Evolutionary conservation across 768 basidiomycete species (phyloP), one percentile per base, ranked within the genome.

Genomic region (Stropharia rugosoannulata): DNA sequence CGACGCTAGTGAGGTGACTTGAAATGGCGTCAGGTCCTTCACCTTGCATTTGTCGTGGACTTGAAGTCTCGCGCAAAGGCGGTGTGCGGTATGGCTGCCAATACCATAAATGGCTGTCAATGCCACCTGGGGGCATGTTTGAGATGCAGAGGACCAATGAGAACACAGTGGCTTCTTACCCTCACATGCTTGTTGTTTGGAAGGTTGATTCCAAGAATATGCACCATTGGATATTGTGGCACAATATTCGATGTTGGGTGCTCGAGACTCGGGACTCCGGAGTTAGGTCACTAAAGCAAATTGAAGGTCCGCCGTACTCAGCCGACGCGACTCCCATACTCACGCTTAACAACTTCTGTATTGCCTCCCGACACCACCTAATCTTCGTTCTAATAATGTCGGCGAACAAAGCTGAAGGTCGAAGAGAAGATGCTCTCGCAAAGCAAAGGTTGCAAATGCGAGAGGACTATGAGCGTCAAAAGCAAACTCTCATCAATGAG

Each of bases 1-100:
- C 5, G 96, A 91, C 11, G 95, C 89, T n/a, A 99, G 81, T 13
- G 89, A 82, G 12, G 94, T 97, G 48, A 95, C 77, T 80, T 99
- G 97, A 36, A 83, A 77, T 29, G 94, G 87, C 25, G 92, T 86
- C 32, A 99, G 79, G 68, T 93, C 83, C 47, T 81, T 82, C 61
- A 99, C 85, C 70, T 82, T 85, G 73, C 88, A 85, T 59, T 79
- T 80, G 77, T 93, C 86, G 72, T 98, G 95, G 50, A 99, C 92
- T 66, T 91, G 90, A 43, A 97, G 84, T 57, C 97, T 87, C 9
- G 95, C 93, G 66, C 96, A 94, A 32, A 99, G 79, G 27, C 89
- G 86, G 54, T 83, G 80, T 8, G 95, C 84, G 13, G 84, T 90
- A 58, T 80, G 74, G 63, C 78, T 81, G 5, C 90, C 91, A 65